A percentile compares a stretch with the other conserved stretches of the same genome.
Conservation (phyloP, 1,284 basidiomycete genomes). For the Vanrija humicola region DNA sequence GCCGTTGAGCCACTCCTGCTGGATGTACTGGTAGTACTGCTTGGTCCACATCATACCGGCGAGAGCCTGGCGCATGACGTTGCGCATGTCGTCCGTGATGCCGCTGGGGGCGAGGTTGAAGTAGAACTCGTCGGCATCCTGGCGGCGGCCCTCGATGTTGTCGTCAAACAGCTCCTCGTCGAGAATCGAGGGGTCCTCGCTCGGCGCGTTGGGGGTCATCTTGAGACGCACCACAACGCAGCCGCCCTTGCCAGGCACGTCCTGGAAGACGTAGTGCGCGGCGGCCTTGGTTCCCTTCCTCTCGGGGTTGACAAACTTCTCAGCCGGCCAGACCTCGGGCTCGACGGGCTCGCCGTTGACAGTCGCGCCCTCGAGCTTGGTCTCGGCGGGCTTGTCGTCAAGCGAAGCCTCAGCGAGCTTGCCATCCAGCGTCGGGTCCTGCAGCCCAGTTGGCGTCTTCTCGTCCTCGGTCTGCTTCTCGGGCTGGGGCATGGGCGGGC, state of each 20-base stretch:
- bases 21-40: slow-evolving; percentile 93
- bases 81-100: slow-evolving; percentile 85
- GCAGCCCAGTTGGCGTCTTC: slow-evolving; percentile 16
- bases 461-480: slow-evolving; percentile 7
- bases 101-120: slow-evolving; percentile 70
- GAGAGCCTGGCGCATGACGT: slow-evolving; percentile 96
- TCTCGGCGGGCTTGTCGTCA: slow-evolving; percentile 37
- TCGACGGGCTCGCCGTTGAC: slow-evolving; percentile 3
- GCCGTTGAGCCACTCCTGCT: slow-evolving; percentile 92
- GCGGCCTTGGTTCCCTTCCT: slow-evolving; percentile 86
- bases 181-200: slow-evolving; percentile 71
- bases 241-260: slow-evolving; percentile 86
- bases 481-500: slow-evolving; percentile 53
- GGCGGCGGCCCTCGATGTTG: slow-evolving; percentile 76
- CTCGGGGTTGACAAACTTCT: slow-evolving; percentile 75
- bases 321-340: slow-evolving; percentile 10
- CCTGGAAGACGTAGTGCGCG: slow-evolving; percentile 81
- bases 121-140: slow-evolving; percentile 97
- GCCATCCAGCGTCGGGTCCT: slow-evolving; percentile 12
- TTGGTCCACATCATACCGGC: slow-evolving; percentile 99
- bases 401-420: slow-evolving; percentile 13
- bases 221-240: slow-evolving; percentile 94
- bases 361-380: slow-evolving; percentile 14
- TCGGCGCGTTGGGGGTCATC: slow-evolving; percentile 71
- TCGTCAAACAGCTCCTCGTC: slow-evolving; percentile 91